These are phyloP conservation scores for Lepraria neglecta DNA, from an alignment of 495 filamentous ascomycete species.

Conservation along the genomic window DNA sequence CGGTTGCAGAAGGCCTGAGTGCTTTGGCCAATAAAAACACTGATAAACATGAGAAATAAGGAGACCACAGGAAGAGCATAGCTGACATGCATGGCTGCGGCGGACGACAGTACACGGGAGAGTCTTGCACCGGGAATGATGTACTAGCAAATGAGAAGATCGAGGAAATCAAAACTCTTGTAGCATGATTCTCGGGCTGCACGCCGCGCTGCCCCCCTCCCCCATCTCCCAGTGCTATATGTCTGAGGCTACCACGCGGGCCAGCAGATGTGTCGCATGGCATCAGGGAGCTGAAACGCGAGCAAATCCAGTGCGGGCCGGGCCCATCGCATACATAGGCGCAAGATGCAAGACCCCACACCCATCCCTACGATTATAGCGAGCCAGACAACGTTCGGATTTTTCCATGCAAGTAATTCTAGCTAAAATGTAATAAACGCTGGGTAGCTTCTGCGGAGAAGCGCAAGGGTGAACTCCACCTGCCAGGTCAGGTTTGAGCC, in stretches of 20 bases:
- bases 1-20: conserved; percentile 18
- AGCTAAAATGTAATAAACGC: neutral
- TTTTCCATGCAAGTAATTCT: neutral
- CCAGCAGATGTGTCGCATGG: conserved; percentile 1
- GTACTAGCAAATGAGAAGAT: neutral
- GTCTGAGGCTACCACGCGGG: conserved; percentile 3
- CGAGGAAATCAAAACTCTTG: neutral
- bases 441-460: too few species aligned
- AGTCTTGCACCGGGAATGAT: neutral
- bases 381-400: neutral
- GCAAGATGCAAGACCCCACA: neutral
- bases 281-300: conserved; percentile 5
- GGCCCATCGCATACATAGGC: conserved; percentile 4
- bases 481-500: neutral
- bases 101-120: neutral
- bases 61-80: neutral
- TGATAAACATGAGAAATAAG: neutral
- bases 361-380: neutral
- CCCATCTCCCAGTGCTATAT: neutral
- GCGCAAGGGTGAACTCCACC: neutral
- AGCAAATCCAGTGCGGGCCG: neutral
- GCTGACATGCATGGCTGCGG: conserved; percentile 8
- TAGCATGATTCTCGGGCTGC: neutral
- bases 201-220: neutral
- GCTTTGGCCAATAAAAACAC: conserved; percentile 2